Base-by-base conservation (phyloP, 176 grass and related monocot genomes). In the Bothriochloa decipiens region DNA sequence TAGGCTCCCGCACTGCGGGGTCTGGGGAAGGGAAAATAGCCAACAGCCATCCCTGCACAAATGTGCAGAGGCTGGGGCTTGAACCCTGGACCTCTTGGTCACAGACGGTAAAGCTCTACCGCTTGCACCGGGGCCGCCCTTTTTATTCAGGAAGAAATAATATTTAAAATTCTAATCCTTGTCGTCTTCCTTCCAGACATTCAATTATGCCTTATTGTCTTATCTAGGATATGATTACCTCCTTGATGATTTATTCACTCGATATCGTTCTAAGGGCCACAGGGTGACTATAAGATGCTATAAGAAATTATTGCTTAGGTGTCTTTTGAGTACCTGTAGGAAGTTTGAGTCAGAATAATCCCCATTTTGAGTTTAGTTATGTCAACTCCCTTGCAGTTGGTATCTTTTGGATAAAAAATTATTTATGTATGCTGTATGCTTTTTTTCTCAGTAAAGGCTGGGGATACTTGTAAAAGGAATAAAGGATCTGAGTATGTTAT, bases 401-500 rank as follows among this genome's bases (percentile, higher is more conserved):
- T 80, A 75, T 80, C 61, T 74, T 87, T 67, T 55, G 25, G 41
- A 66, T 41, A 68, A 25, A 58, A 25, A 27, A 66, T 49, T 64
- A 12, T 72, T 70, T 78, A 13, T 78, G 6, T 12, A 14, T 28
- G 16, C 60, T 88, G 29, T 78, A 26, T 11, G 22, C 27, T 77
- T 82, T 4, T 4, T 53, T 63, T 65, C 47, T 65, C n/a, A 55
- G 37, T 83, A 65, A 78, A 55, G 11, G 49, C 57, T 52, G 20
- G 55, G 35, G 52, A 86, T 39, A 33, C 57, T 67, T 81, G 26
- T 50, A 23, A 46, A 82, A 86, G 43, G 15, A 53, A 20, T 53
- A 20, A 7, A 53, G 17, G 50, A 87, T 83, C 77, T 80, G 36
- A 83, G 22, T 20, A 70, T 84, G 63, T 26, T 7, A 53, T 87